A percentile compares a stretch with the other conserved stretches of the same genome.
phyloP scores from a whole-genome alignment of 106 monocot species.

The Alisma plantagoaquatica region DNA sequence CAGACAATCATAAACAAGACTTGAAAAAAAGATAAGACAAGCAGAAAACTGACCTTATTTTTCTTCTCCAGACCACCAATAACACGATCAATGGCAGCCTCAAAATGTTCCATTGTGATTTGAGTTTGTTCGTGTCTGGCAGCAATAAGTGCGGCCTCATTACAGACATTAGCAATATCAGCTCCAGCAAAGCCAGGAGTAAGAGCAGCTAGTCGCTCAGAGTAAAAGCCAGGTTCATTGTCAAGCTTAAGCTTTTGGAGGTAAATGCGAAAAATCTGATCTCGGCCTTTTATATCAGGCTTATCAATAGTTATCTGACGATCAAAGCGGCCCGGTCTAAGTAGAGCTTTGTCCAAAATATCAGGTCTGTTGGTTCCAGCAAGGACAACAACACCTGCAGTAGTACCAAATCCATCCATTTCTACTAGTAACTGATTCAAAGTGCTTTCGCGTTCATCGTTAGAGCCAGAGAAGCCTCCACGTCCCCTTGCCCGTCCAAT shows the following conservation, averaged over 20 bases:
- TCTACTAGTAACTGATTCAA: conserved; percentile 85
- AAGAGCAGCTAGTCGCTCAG: conserved; percentile 77
- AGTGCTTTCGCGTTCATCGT: conserved; percentile 94
- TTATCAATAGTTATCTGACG: conserved; percentile 84
- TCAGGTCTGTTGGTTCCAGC: conserved; percentile 90
- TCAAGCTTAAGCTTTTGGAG: conserved; percentile 84
- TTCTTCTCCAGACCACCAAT: conserved; percentile 97
- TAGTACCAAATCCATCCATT: conserved; percentile 99
- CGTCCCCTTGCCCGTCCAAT: conserved; percentile 87
- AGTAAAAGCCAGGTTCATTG: conserved; percentile 81
- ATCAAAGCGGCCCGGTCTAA: conserved; percentile 93
- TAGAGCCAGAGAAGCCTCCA: conserved; percentile 75
- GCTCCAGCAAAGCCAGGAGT: conserved; percentile 99
- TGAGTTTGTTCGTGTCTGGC: conserved; percentile 50
- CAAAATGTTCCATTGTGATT: conserved; percentile 85
- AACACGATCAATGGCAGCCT: conserved; percentile 81
- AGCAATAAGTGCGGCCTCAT: conserved; percentile 94
- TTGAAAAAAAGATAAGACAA: not conserved
- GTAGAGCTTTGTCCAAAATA: conserved; percentile 86
- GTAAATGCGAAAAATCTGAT: conserved; percentile 84
- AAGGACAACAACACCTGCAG: conserved; percentile 84
- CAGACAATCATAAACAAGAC: not conserved
- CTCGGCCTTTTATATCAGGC: conserved; percentile 92
- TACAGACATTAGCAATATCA: conserved; percentile 96
- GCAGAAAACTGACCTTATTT: conserved; percentile 50